Evolutionary conservation across 2,329 filamentous ascomycete genomes (phyloP).

Genomic region (Penicillium sp.): DNA sequence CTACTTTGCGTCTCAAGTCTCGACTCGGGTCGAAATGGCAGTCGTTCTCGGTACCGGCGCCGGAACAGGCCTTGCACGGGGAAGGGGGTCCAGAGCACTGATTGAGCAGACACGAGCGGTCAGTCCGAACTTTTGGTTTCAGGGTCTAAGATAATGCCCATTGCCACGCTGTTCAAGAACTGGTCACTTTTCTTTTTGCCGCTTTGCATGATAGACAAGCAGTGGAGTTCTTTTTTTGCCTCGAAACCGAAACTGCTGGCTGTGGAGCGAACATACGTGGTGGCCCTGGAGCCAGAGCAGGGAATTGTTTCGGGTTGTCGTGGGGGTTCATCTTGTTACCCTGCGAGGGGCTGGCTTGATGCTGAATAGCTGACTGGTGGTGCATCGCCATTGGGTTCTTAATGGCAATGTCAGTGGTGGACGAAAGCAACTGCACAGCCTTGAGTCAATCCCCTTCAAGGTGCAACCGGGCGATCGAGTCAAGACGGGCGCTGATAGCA

Average conservation of each 20-base stretch:
- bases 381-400: conserved; percentile 1
- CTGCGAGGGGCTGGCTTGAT: background rate
- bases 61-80: conserved; percentile 37
- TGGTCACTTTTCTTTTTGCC: conserved; percentile 37
- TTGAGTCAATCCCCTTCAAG: too few relatives aligned
- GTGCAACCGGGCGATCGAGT: too few relatives aligned
- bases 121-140: background rate
- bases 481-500: too few relatives aligned
- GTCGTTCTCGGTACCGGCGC: conserved; percentile 22
- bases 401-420: too few relatives aligned
- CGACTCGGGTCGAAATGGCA: conserved; percentile 38
- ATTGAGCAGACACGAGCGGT: background rate
- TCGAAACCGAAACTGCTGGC: conserved; percentile 22
- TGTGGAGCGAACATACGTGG: conserved; percentile 20
- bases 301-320: conserved; percentile 26
- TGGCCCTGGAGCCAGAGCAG: conserved; percentile 29
- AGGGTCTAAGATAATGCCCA: background rate
- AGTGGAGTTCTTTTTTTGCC: conserved; percentile 37
- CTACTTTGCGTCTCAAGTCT: conserved; percentile 39
- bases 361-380: background rate
- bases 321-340: conserved; percentile 15
- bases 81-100: conserved; percentile 37
- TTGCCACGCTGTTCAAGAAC: too few relatives aligned
- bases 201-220: conserved; percentile 37
- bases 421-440: too few relatives aligned